Evolutionary conservation across 805 yeast species (phyloP), one percentile per base, ranked within the genome.

Genomic region (Cyberlindnera mississippiensis): DNA sequence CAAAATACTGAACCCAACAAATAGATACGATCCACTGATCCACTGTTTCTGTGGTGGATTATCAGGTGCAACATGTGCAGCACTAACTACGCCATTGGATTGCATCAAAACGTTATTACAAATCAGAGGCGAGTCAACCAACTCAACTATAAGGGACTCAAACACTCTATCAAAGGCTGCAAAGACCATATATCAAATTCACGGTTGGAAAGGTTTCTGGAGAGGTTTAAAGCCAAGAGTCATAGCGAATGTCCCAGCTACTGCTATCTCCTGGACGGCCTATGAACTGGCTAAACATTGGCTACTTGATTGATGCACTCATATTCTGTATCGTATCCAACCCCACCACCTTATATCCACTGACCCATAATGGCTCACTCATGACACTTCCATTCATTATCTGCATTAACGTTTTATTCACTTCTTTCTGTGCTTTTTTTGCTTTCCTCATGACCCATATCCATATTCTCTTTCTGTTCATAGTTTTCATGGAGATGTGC

Each of bases 181-280:
- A 2, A 62, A 54, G 33, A 85, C 82, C 15, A 75, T 91, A 41
- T 81, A 78, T 55, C 56, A 67, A 42, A 69, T 71, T 35, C 79
- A 78, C 35, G 90, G 90, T 6, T 56, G 71, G 49, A 50, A 53
- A 15, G 93, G 95, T 0, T 93, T 93, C 61, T 60, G 75, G 56
- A 74, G 95, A 52, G 99, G 99, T 15, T 71, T 88, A 56, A 80
- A 82, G 57, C 97, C 99, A 35, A 79, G 99, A 64, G 80, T 93
- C 42, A 80, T 91, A 26, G 85, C 93, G 51, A 89, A 89, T 63
- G 89, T 91, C 61, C 99, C 99, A 17, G 81, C 95, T 35, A 91
- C 98, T 8, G 98, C 98, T 16, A 89, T 91, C 48, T 82, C 95
- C 50, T 91, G 98, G 98, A 91, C 98, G 2, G 87, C 96, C 20